Conservation (phyloP, 2,329 filamentous ascomycete genomes). For the Phaeoacremonium minimum region DNA sequence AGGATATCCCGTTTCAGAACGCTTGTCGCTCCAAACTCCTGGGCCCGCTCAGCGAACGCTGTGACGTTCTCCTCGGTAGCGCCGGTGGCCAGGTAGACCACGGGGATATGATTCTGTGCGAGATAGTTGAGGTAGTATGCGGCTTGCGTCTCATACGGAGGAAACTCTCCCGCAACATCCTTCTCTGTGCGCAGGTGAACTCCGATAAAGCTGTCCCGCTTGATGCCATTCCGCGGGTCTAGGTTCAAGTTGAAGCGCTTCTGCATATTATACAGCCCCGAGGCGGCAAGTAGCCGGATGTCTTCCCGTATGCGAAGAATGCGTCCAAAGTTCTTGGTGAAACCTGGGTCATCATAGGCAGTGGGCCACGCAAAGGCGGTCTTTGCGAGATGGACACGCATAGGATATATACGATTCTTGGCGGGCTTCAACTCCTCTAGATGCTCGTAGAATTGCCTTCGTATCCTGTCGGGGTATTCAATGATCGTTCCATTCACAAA, state of each 20-base stretch:
- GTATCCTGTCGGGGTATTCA: conserved; percentile 12
- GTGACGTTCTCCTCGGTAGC: conserved; percentile 26
- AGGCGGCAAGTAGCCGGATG: conserved; percentile 25
- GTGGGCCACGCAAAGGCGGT: conserved; percentile 25
- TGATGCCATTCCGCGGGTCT: conserved; percentile 18
- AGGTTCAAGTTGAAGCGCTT: conserved; percentile 16
- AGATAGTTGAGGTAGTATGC: conserved; percentile 24
- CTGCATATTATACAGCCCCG: conserved; percentile 26
- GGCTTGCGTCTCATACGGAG: conserved; percentile 24
- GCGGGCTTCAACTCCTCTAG: conserved; percentile 19
- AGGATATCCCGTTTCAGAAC: conserved; percentile 38
- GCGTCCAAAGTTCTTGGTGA: conserved; percentile 30
- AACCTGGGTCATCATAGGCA: conserved; percentile 17
- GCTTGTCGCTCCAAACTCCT: conserved; percentile 29
- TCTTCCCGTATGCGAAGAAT: conserved; percentile 29
- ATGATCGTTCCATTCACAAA: conserved; percentile 19
- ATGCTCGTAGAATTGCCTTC: conserved; percentile 15
- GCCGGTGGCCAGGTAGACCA: conserved; percentile 40
- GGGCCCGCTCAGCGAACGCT: conserved; percentile 28
- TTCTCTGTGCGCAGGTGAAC: conserved; percentile 29
- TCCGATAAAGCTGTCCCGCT: conserved; percentile 21
- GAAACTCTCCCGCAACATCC: conserved; percentile 20
- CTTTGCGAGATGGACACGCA: conserved; percentile 24
- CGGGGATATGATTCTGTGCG: conserved; percentile 14
- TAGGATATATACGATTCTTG: conserved; percentile 20